Evolutionary conservation across 2,329 filamentous ascomycete species (phyloP).

Genomic region (Clonostachys sp.): DNA sequence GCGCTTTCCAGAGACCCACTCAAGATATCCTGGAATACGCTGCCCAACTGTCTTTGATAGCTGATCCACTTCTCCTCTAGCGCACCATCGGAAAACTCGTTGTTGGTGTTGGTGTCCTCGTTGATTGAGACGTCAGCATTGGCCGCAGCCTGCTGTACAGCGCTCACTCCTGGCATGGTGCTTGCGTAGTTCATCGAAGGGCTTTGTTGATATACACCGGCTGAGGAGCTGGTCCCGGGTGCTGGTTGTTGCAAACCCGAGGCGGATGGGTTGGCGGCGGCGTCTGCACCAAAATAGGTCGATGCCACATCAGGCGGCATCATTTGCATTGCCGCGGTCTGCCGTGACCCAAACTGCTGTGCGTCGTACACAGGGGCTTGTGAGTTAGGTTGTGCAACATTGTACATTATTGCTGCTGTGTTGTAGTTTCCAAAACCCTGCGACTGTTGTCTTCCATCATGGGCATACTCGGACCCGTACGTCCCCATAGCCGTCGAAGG

Average conservation of each 20-base stretch:
- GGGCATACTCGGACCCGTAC: conserved; percentile 63
- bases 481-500: conserved; percentile 45
- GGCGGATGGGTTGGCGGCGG: conserved; percentile 43
- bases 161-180: conserved; percentile 39
- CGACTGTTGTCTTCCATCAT: conserved; percentile 57
- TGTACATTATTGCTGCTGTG: conserved; percentile 71
- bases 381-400: conserved; percentile 59
- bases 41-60: conserved; percentile 57
- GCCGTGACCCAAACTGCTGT: conserved; percentile 70
- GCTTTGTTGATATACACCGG: conserved; percentile 63
- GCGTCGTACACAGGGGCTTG: conserved; percentile 70
- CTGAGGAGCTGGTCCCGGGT: conserved; percentile 39
- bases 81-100: conserved; percentile 46
- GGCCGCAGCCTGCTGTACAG: conserved; percentile 31
- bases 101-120: conserved; percentile 29
- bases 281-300: conserved; percentile 61
- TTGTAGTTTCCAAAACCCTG: conserved; percentile 57
- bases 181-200: conserved; percentile 48
- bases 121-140: conserved; percentile 39
- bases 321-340: conserved; percentile 74
- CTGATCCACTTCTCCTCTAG: conserved; percentile 66
- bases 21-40: conserved; percentile 68
- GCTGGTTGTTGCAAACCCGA: conserved; percentile 45
- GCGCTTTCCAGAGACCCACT: conserved; percentile 43
- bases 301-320: conserved; percentile 44